These are phyloP conservation scores for Trichothecium roseum DNA, from an alignment of 2,329 filamentous ascomycete species.

Conservation along the genomic window DNA sequence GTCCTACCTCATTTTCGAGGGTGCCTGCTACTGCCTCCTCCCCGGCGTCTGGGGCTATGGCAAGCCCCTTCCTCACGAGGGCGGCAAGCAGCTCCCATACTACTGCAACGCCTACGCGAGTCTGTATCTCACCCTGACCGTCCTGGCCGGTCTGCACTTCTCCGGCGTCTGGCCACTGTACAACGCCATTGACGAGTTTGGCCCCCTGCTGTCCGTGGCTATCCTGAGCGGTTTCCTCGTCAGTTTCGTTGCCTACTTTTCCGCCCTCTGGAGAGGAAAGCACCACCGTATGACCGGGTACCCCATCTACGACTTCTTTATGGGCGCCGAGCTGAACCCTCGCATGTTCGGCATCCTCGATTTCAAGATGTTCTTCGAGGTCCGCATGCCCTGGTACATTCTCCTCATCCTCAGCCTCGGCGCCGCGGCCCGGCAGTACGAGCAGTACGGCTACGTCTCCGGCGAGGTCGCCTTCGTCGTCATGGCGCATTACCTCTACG, in stretches of 20 bases:
- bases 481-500: conserved; percentile 86
- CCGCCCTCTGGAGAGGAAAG: conserved; percentile 67
- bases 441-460: conserved; percentile 75
- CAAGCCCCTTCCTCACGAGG: conserved; percentile 74
- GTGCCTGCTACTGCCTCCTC: conserved; percentile 69
- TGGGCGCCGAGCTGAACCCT: conserved; percentile 84
- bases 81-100: conserved; percentile 80
- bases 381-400: conserved; percentile 87
- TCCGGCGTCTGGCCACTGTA: conserved; percentile 81
- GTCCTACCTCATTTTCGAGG: conserved; percentile 82
- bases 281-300: conserved; percentile 89
- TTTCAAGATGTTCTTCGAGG: conserved; percentile 96
- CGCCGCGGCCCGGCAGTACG: conserved; percentile 72
- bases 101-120: conserved; percentile 87
- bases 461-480: conserved; percentile 77
- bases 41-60: conserved; percentile 83
- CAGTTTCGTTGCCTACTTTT: conserved; percentile 75
- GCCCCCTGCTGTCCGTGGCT: conserved; percentile 82
- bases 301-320: conserved; percentile 84
- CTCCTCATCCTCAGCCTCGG: conserved; percentile 69
- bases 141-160: conserved; percentile 65
- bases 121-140: conserved; percentile 74
- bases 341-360: conserved; percentile 79
- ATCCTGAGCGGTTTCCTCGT: conserved; percentile 85
- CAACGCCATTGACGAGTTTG: conserved; percentile 90